A percentile compares a stretch with the other conserved stretches of the same genome.
These are phyloP conservation scores for Apiospora phragmitis DNA, from an alignment of 2,329 filamentous ascomycete species.

Conservation along the genomic window DNA sequence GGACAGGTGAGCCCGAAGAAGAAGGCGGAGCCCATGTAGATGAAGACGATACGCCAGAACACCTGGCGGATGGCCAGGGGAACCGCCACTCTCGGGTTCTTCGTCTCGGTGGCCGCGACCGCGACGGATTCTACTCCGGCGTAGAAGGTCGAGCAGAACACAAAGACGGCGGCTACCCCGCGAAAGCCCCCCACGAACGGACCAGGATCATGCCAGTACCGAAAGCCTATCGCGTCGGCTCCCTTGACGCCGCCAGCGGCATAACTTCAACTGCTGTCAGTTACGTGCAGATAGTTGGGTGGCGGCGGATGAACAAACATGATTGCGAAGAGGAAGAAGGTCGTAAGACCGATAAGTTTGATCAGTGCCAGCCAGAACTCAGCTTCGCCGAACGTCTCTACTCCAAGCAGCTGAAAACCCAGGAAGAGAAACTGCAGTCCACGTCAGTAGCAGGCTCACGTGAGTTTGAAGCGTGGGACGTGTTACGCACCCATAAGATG, in stretches of 20 bases:
- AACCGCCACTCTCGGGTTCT: conserved; percentile 56
- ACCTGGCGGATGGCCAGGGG: conserved; percentile 61
- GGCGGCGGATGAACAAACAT: conserved; percentile 37
- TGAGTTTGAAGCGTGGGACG: background rate
- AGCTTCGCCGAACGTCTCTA: conserved; percentile 74
- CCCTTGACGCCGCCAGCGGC: conserved; percentile 67
- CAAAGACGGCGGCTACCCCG: conserved; percentile 65
- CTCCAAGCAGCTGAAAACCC: conserved; percentile 68
- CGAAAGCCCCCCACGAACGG: conserved; percentile 70
- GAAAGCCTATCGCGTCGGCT: conserved; percentile 63
- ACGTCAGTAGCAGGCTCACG: background rate
- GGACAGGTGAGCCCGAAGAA: conserved; percentile 77
- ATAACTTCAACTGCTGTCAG: conserved; percentile 44
- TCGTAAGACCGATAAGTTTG: conserved; percentile 69
- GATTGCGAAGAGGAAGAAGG: conserved; percentile 74
- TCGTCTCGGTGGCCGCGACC: conserved; percentile 62
- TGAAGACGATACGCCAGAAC: conserved; percentile 61
- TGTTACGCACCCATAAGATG: conserved; percentile 63
- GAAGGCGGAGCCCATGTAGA: conserved; percentile 70
- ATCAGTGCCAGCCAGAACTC: conserved; percentile 78
- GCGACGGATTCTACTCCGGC: conserved; percentile 64
- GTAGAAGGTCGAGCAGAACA: conserved; percentile 71
- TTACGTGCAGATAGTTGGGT: background rate
- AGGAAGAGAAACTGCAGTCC: conserved; percentile 53
- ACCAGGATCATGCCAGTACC: conserved; percentile 71